Evolutionary conservation across 2,329 filamentous ascomycete genomes (phyloP).

Genomic region (Rhexocercosporidium sp.): DNA sequence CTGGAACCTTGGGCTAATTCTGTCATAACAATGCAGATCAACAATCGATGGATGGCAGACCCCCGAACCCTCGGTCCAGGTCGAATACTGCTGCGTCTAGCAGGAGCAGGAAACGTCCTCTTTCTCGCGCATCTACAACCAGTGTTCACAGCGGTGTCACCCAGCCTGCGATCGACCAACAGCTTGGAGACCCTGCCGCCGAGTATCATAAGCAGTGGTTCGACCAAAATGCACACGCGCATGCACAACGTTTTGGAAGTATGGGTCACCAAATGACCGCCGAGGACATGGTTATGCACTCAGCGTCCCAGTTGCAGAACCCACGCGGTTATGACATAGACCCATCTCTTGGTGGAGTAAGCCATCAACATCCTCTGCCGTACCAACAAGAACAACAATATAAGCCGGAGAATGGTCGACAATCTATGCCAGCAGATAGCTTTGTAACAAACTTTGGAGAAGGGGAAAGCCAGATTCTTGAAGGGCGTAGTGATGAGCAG

Average conservation of each 20-base stretch:
- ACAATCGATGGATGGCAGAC: conserved; percentile 42
- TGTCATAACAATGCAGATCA: conserved; percentile 35
- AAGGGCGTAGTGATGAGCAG: conserved; percentile 58
- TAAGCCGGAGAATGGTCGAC: conserved; percentile 46
- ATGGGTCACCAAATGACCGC: conserved; percentile 51
- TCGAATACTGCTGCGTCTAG: conserved; percentile 51
- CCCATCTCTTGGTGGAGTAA: conserved; percentile 52
- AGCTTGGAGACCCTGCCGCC: conserved; percentile 33
- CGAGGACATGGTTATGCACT: conserved; percentile 65
- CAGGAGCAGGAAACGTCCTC: conserved; percentile 49
- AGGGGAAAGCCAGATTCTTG: conserved; percentile 63
- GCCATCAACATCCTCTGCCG: conserved; percentile 50
- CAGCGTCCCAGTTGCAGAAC: conserved; percentile 59
- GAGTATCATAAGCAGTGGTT: conserved; percentile 43
- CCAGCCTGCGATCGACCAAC: conserved; percentile 40
- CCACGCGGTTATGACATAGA: conserved; percentile 56
- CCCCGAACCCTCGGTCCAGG: conserved; percentile 48
- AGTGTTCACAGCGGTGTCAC: conserved; percentile 47
- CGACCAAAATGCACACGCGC: conserved; percentile 37
- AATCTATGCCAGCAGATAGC: conserved; percentile 59
- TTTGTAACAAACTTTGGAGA: conserved; percentile 62
- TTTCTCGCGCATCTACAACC: conserved; percentile 54
- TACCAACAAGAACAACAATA: conserved; percentile 50
- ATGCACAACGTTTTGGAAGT: conserved; percentile 39
- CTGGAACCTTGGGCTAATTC: conserved; percentile 25